Conservation (phyloP, 768 basidiomycete species). For the Imleria badia region DNA sequence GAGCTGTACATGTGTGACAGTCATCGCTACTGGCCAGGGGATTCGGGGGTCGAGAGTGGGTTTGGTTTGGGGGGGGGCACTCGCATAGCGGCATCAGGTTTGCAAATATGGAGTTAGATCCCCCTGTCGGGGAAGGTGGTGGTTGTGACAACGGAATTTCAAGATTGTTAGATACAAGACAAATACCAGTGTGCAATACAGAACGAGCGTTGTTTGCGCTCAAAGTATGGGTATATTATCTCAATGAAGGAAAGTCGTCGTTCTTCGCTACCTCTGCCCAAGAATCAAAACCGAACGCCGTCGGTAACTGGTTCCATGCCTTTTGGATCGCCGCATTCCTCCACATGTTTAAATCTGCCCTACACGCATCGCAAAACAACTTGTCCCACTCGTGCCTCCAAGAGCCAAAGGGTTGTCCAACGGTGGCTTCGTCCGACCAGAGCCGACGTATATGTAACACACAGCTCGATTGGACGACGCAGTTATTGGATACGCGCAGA, state of each 20-base stretch:
- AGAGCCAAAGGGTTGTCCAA: constrained; percentile 2
- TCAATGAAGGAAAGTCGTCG: not conserved
- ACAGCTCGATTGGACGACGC: constrained; percentile 5
- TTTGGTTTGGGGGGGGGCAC: not conserved
- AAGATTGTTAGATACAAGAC: too few species aligned
- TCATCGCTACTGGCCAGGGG: not conserved
- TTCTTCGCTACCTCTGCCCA: constrained; percentile 7
- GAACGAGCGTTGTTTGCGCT: too few species aligned
- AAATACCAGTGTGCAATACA: too few species aligned
- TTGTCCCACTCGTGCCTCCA: constrained; percentile 18
- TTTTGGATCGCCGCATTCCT: constrained; percentile 2
- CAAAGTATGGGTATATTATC: not conserved
- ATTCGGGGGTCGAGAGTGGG: not conserved
- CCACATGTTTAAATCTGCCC: not conserved
- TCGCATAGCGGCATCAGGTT: too few species aligned
- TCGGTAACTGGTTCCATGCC: constrained; percentile 15
- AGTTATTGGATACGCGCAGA: constrained; percentile 1
- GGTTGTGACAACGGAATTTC: too few species aligned
- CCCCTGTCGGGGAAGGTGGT: too few species aligned
- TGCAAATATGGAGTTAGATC: too few species aligned
- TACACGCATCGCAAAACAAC: constrained; percentile 12
- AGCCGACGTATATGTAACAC: not conserved
- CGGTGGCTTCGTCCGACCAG: constrained; percentile 4
- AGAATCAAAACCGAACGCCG: constrained; percentile 8
- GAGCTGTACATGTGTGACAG: not conserved